Evolutionary conservation across 805 yeast genomes (phyloP), one percentile per base, ranked within the genome.

Genomic region (Saccharomycopsis capsularis): DNA sequence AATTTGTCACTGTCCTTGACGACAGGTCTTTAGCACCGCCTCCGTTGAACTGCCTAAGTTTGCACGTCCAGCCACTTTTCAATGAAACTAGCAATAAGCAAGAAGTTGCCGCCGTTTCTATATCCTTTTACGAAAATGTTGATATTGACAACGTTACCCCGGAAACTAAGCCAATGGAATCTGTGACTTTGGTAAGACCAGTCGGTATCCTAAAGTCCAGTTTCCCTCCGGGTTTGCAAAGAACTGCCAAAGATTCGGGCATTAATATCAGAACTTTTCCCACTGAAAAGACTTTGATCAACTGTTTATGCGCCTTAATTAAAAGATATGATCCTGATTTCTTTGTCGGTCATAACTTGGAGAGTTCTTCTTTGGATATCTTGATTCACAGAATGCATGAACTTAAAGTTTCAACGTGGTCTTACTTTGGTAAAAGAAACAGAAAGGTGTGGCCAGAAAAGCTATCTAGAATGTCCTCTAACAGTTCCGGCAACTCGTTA

Each of bases 241-340:
- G 74, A 47, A 60, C 77, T 51, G 85, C 85, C 5, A 75, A 69
- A 46, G 78, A 78, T 56, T 75, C 73, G 56, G 71, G 70, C 41
- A 60, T 80, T 39, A 68, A 64, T 42, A 62, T 85, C 27, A 73
- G 82, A 55, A 63, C 76, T 6, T 84, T 85, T 59, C 82, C 81
- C 27, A 82, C 76, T 55, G 98, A 93, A 59, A 79, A 78, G 52
- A 76, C 85, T 0, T 63, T 93, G 59, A 70, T 93, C 42, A 79
- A 79, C 52, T 83, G 86, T 63, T 75, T 93, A 43, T 72, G 89
- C 47, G 91, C 86, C 0, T 64, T 79, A 60, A 67, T 91, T 42
- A 82, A 80, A 56, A 53, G 25, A 37, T 68, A 75, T n/a, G 99
- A 93, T 64, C 97, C 98, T 0, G 99, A 93, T 68, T 82, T 89